Evolutionary conservation across 257 asterid genomes (phyloP).

Genomic region (Fraxinus americana): DNA sequence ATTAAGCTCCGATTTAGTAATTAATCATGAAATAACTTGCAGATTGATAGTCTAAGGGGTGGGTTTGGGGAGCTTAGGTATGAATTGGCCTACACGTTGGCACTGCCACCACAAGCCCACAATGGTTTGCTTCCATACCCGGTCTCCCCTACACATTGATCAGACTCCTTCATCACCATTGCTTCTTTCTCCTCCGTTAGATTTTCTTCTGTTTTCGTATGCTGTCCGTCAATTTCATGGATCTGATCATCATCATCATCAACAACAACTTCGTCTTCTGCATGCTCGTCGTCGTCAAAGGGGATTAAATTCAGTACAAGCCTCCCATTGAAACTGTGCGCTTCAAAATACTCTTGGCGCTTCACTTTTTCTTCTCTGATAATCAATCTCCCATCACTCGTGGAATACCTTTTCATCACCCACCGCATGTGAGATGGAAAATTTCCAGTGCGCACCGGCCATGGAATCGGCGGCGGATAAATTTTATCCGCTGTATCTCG

Average conservation of each 20-base stretch:
- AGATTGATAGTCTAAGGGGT: background rate
- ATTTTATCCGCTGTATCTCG: constrained; percentile 20
- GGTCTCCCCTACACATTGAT: constrained; percentile 31
- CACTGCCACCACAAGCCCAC: constrained; percentile 37
- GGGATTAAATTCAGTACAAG: constrained; percentile 58
- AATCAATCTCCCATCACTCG: constrained; percentile 61
- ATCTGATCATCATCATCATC: background rate
- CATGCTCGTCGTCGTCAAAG: constrained; percentile 25
- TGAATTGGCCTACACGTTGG: constrained; percentile 48
- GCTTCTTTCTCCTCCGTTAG: constrained; percentile 1
- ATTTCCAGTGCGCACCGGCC: constrained; percentile 40
- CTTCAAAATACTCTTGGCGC: constrained; percentile 58
- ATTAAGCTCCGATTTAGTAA: background rate
- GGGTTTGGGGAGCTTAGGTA: constrained; percentile 23
- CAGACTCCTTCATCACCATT: background rate
- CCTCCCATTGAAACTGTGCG: constrained; percentile 63
- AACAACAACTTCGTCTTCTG: background rate
- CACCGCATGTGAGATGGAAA: constrained; percentile 57
- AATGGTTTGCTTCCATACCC: constrained; percentile 35
- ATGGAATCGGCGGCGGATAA: constrained; percentile 71
- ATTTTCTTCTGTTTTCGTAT: background rate
- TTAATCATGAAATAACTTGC: background rate
- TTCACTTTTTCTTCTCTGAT: constrained; percentile 59
- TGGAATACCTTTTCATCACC: constrained; percentile 53
- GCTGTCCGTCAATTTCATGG: constrained; percentile 26